These are phyloP conservation scores for Solanum clarkiae DNA, from an alignment of 257 asterid species.

Conservation along the genomic window DNA sequence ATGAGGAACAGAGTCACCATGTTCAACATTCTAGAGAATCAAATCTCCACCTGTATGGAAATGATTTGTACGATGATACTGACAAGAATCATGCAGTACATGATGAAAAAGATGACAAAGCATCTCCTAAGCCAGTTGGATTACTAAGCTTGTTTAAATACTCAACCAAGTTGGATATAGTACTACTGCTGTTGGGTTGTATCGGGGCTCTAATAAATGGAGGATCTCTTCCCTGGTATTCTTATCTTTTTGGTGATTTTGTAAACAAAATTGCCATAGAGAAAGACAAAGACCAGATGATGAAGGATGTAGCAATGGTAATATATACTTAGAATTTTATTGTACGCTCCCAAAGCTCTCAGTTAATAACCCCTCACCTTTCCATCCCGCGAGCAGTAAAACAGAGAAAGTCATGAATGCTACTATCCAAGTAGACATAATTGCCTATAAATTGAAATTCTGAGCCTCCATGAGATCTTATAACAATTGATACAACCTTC, in stretches of 20 bases:
- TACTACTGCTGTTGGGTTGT: slow-evolving; percentile 58
- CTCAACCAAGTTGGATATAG: slow-evolving; percentile 45
- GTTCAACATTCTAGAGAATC: slow-evolving; percentile 6
- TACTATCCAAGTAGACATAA: not conserved
- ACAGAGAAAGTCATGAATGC: not conserved
- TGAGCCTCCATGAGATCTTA: not conserved
- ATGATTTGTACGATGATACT: slow-evolving; percentile 7
- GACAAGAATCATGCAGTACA: slow-evolving; percentile 1
- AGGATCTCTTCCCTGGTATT: slow-evolving; percentile 91
- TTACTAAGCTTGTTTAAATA: slow-evolving; percentile 57
- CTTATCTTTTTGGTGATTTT: slow-evolving; percentile 53
- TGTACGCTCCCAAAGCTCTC: not conserved
- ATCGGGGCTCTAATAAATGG: slow-evolving; percentile 75
- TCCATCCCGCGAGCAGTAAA: not conserved
- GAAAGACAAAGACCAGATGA: slow-evolving; percentile 31
- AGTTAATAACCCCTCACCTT: not conserved
- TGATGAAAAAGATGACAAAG: slow-evolving; percentile 37
- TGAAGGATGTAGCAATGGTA: slow-evolving; percentile 65
- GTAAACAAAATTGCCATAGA: slow-evolving; percentile 52
- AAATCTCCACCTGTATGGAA: not conserved
- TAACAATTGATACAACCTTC: not conserved
- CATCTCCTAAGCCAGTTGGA: slow-evolving; percentile 31
- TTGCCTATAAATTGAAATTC: not conserved
- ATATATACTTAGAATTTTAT: not conserved
- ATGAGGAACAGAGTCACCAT: not conserved